Evolutionary conservation across 179 eudicot genomes (phyloP).

Genomic region (Corrigiola litoralis): DNA sequence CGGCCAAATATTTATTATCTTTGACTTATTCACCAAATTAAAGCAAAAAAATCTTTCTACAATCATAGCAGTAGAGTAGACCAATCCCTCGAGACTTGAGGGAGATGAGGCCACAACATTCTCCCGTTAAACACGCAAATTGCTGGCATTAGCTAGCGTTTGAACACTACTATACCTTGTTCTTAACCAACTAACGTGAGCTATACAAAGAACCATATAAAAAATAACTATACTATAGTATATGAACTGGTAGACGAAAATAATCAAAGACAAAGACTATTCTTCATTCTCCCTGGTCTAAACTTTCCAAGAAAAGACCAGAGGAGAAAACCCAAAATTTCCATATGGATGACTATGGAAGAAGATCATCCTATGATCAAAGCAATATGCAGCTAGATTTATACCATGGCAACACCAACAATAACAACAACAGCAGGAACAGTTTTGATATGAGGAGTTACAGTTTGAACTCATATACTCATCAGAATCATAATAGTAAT

Average conservation of each 20-base stretch:
- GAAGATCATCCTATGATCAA: slow-evolving; percentile 11
- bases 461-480: slow-evolving; percentile 2
- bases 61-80: background rate
- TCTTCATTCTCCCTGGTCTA: background rate
- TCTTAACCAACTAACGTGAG: background rate
- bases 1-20: background rate
- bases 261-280: background rate
- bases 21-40: background rate
- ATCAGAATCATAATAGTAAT: background rate
- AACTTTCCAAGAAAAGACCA: background rate
- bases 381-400: slow-evolving; percentile 19
- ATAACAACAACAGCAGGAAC: background rate
- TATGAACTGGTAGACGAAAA: background rate
- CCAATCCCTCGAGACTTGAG: background rate
- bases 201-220: background rate
- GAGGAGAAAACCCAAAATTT: background rate
- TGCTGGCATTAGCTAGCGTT: slow-evolving; percentile 11
- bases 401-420: slow-evolving; percentile 8
- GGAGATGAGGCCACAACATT: background rate
- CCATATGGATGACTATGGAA: slow-evolving; percentile 12
- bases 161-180: background rate
- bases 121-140: slow-evolving; percentile 18
- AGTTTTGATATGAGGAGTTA: slow-evolving; percentile 19
- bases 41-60: background rate
- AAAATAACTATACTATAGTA: background rate